Base-by-base conservation (phyloP, 1,139 yeast species). In the Pneumocystis carinii region DNA sequence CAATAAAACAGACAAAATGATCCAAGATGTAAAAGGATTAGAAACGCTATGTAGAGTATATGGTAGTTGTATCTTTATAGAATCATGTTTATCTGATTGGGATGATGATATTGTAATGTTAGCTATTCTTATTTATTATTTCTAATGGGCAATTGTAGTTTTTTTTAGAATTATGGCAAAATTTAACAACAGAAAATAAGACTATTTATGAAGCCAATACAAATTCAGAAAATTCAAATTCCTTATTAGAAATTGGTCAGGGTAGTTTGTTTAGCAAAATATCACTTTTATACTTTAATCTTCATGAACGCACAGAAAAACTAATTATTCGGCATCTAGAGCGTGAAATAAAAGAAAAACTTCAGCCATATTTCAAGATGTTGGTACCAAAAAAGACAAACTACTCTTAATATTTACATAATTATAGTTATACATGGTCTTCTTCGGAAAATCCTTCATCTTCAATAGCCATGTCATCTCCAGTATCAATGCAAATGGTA, bases 111-210 rank as follows among this genome's bases (percentile, higher is more conserved):
- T 84, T 29, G 67, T 65, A 41, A 42, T 65, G 59, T 3, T 53
- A 17, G 6, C 2, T 14, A 41, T 12, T 59, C 17, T 27, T 39
- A 35, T 10, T 24, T 15, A 15, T 55, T 1, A 19, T 36, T 3
- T 17, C 35, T 39, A 55, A 32, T 15, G 12, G 10, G 8, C 7
- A 32, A 32, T 32, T 12, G 15, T 55, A 65, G 59, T 77, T 84
- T 12, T 87, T 85, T 70, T 75, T 86, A 19, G 87, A 84, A 69
- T 74, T 87, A 58, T 84, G 87, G 75, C 77, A 77, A 59, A 73
- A 70, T 57, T 69, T 75, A 8, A 69, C 32, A 66, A 69, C 2
- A 37, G n/a, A 37, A 42, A 29, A 37, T n/a, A 37, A 42, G 2
- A 27, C 19, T 14, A 10, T 41, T 41, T 36, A 35, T 15, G 24